A percentile compares a stretch with the other conserved stretches of the same genome.
Conservation (phyloP, 257 asterid genomes). For the Fraxinus americana region DNA sequence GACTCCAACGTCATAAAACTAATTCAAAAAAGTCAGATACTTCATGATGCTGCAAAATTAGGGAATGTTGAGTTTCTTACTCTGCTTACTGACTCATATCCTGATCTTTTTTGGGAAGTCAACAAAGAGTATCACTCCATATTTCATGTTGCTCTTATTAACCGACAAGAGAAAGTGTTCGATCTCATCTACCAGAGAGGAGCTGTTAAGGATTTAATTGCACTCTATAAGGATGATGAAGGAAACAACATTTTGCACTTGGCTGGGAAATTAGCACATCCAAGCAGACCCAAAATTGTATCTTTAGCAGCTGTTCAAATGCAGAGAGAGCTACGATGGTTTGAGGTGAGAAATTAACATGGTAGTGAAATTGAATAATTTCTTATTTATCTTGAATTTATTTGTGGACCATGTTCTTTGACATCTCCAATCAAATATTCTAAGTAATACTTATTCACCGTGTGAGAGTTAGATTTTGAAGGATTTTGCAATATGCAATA, state of each 20-base stretch:
- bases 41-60: slow-evolving; percentile 17
- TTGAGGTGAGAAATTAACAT: slow-evolving; percentile 25
- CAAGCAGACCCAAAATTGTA: slow-evolving; percentile 11
- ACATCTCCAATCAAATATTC: too few species aligned
- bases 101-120: slow-evolving; percentile 24
- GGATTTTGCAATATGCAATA: too few species aligned
- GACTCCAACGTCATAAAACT: neutral
- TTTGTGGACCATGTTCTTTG: too few species aligned
- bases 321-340: slow-evolving; percentile 47
- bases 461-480: too few species aligned
- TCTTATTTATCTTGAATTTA: too few species aligned
- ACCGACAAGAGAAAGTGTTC: slow-evolving; percentile 33
- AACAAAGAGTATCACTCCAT: slow-evolving; percentile 14
- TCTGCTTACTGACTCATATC: slow-evolving; percentile 12
- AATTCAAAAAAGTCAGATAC: neutral
- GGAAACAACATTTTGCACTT: slow-evolving; percentile 37
- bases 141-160: slow-evolving; percentile 32
- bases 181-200: slow-evolving; percentile 17
- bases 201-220: neutral
- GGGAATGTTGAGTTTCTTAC: slow-evolving; percentile 35
- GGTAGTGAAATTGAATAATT: too few species aligned
- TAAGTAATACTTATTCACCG: too few species aligned
- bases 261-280: slow-evolving; percentile 35
- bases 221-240: neutral
- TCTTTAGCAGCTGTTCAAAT: slow-evolving; percentile 44